Percentiles rank a stretch among this genome's conserved stretches.
Conservation (phyloP, 106 monocot species). For the Chionographis japonica region DNA sequence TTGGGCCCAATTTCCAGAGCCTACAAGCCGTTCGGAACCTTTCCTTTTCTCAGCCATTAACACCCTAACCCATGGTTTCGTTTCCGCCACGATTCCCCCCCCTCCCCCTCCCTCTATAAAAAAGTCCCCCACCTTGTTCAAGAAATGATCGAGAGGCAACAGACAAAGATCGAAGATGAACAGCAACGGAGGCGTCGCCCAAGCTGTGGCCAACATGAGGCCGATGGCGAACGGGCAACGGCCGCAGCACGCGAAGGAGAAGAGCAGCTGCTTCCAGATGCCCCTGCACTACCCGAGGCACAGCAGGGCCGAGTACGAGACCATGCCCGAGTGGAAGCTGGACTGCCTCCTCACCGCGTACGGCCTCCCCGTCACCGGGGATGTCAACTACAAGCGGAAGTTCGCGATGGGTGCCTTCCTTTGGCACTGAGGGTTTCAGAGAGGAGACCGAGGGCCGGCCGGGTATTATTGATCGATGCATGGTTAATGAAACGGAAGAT, state of each 20-base stretch:
- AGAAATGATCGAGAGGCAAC: too few relatives aligned
- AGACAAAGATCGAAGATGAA: too few relatives aligned
- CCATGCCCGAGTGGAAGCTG: slow-evolving; percentile 61
- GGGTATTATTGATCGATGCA: too few relatives aligned
- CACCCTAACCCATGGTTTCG: too few relatives aligned
- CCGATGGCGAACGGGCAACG: neutral
- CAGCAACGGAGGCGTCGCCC: too few relatives aligned
- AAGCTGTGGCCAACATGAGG: neutral
- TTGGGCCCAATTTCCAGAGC: neutral
- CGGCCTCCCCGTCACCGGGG: slow-evolving; percentile 41
- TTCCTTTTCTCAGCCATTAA: too few relatives aligned
- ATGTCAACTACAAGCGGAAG: slow-evolving; percentile 25
- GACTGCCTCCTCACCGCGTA: slow-evolving; percentile 44
- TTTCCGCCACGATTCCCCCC: too few relatives aligned
- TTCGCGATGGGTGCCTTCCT: slow-evolving; percentile 59
- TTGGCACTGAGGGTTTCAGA: slow-evolving; percentile 10
- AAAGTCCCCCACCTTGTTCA: too few relatives aligned
- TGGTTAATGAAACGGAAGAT: too few relatives aligned
- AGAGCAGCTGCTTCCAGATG: slow-evolving; percentile 32
- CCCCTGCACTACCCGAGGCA: slow-evolving; percentile 60
- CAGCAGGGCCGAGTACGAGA: slow-evolving; percentile 38
- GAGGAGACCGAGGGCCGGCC: too few relatives aligned
- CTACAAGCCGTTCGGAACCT: too few relatives aligned
- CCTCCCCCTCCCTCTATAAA: too few relatives aligned
- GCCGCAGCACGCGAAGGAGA: neutral